Base-by-base conservation (phyloP, 345 rosid species). In the Orychophragmus violaceus region DNA sequence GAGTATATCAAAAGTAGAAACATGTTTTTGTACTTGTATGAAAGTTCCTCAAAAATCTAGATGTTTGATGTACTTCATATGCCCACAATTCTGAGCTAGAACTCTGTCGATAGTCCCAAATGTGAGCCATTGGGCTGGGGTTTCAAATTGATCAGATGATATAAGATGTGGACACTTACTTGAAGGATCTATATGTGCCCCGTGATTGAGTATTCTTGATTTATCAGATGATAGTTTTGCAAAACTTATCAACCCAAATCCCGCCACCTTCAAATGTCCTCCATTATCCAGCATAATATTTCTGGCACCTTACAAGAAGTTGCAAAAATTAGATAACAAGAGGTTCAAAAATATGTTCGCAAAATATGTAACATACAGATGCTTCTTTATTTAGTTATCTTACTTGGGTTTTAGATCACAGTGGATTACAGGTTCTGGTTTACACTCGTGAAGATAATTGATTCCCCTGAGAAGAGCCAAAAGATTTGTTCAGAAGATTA, bases 241-340 rank as follows among this genome's bases (percentile, higher is more conserved):
- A 78, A 84, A 56, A 67, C 81, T 82, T 68, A 84, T 74, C 82
- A 85, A 75, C 35, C 97, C 97, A 74, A 90, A 94, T 63, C 97
- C 97, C 45, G 91, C 64, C 57, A 94, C 81, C 84, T 94, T 94
- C 82, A 87, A 73, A 2, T 70, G 91, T 56, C 95, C 93, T 65
- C 97, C 89, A 77, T 37, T 79, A 80, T 90, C 99, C 89, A 88
- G 89, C 92, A 90, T 87, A 83, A 94, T 80, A 84, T 90, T 94
- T 87, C 99, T 94, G 97, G 85, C 91, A 90, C 97, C 99, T 94
- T 94, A 85, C 85, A 77, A 81, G 86, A 82, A 87, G 77, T 85
- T 80, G 85, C 77, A 79, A 74, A 83, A 79, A 83, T 87, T 85
- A 94, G 86, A 82, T 79, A 83, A 75, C 67, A 63, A 65, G 59